A percentile compares a stretch with the other conserved stretches of the same genome.
Evolutionary conservation across 495 filamentous ascomycete genomes (phyloP).

Genomic region (Daldinia vernicosa): DNA sequence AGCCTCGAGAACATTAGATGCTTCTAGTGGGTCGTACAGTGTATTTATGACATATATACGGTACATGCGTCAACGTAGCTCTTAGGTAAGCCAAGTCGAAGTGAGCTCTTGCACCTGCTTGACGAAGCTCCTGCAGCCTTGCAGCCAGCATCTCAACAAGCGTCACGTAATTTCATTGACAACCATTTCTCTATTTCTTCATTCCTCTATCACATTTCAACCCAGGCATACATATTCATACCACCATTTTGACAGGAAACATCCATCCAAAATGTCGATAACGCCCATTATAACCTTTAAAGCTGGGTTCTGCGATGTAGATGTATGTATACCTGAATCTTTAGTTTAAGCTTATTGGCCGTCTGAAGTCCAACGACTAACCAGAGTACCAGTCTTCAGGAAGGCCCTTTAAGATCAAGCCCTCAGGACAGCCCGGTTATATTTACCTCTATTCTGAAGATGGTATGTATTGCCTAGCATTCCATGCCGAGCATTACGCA

Average conservation of each 20-base stretch:
- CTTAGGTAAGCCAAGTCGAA: slow-evolving; percentile 27
- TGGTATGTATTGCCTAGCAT: slow-evolving; percentile 59
- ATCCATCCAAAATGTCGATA: slow-evolving; percentile 70
- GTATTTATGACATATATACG: not conserved
- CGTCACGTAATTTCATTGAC: slow-evolving; percentile 6
- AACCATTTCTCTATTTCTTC: not conserved
- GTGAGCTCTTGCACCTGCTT: slow-evolving; percentile 21
- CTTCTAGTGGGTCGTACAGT: not conserved
- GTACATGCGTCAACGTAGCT: slow-evolving; percentile 25
- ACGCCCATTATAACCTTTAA: slow-evolving; percentile 94
- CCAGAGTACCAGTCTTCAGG: slow-evolving; percentile 58
- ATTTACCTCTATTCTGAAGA: slow-evolving; percentile 95
- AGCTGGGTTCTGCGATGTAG: slow-evolving; percentile 87
- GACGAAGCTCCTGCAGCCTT: slow-evolving; percentile 51
- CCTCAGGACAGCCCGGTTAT: slow-evolving; percentile 78
- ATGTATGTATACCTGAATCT: slow-evolving; percentile 65
- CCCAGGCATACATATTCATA: not conserved
- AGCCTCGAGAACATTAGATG: not conserved
- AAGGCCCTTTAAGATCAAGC: slow-evolving; percentile 71
- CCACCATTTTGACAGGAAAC: not conserved
- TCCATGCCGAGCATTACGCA: not conserved
- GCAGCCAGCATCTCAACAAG: slow-evolving; percentile 2
- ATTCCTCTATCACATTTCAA: not conserved
- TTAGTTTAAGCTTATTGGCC: slow-evolving; percentile 3
- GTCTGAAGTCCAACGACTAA: slow-evolving; percentile 43